These are phyloP conservation scores for Aspergillus unguis DNA, from an alignment of 2,329 filamentous ascomycete species.

Conservation along the genomic window DNA sequence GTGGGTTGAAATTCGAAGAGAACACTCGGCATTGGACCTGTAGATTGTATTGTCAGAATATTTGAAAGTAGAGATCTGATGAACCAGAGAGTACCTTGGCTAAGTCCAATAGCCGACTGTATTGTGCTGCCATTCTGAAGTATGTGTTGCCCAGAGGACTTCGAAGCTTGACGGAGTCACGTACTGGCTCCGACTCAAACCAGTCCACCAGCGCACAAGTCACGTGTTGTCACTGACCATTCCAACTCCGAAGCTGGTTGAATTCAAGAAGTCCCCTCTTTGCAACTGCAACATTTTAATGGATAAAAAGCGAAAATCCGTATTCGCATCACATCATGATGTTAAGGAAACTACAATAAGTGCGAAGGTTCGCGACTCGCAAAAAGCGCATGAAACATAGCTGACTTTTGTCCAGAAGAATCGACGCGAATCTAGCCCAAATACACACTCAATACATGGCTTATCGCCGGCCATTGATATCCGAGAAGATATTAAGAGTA, in stretches of 20 bases:
- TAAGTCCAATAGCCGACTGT: constrained; percentile 60
- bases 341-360: constrained; percentile 18
- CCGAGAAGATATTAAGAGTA: neutral
- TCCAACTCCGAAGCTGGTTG: no score
- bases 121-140: constrained; percentile 49
- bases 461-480: neutral
- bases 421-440: neutral
- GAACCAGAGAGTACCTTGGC: constrained; percentile 63
- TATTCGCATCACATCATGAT: constrained; percentile 6
- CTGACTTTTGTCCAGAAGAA: constrained; percentile 3
- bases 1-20: constrained; percentile 84
- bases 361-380: constrained; percentile 10
- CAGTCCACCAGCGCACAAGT: no score
- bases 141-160: neutral
- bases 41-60: neutral
- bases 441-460: neutral
- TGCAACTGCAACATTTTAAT: constrained; percentile 15
- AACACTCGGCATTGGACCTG: constrained; percentile 91
- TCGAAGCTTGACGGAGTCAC: no score
- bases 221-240: no score
- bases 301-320: constrained; percentile 26
- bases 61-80: neutral
- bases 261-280: no score
- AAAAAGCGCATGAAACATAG: no score
- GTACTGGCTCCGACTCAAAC: no score